Evolutionary conservation across 495 filamentous ascomycete genomes (phyloP).

Genomic region (Penicillium atrosanguineum): DNA sequence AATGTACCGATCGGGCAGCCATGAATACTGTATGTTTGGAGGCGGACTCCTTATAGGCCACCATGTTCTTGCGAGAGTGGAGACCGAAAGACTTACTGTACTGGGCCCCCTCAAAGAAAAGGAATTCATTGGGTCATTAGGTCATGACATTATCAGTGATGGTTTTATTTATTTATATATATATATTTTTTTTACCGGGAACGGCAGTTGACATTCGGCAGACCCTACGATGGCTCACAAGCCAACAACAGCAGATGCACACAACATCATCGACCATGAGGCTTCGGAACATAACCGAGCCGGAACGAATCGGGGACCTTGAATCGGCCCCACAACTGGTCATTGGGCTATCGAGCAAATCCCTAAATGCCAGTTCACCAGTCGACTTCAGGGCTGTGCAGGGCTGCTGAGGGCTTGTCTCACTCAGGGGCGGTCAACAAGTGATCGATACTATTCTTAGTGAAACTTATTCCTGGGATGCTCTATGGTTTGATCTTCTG

Average conservation of each 20-base stretch:
- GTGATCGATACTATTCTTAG: constrained; percentile 5
- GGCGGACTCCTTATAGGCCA: neutral
- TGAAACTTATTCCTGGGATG: neutral
- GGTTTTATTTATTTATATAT: too few species aligned
- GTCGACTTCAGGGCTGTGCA: neutral
- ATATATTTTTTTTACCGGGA: neutral
- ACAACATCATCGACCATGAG: neutral
- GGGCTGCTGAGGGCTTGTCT: constrained; percentile 3
- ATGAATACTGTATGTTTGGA: neutral
- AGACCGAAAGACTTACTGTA: neutral
- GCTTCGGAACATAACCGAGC: constrained; percentile 22
- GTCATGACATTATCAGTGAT: too few species aligned
- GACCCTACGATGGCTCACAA: neutral
- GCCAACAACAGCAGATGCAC: neutral
- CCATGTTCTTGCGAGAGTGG: neutral
- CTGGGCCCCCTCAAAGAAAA: neutral
- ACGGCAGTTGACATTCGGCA: neutral
- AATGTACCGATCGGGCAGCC: constrained; percentile 2
- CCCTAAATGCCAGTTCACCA: neutral
- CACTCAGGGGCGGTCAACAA: constrained; percentile 2
- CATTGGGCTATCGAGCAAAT: neutral
- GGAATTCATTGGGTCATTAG: neutral
- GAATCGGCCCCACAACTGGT: constrained; percentile 10
- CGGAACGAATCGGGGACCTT: constrained; percentile 17
- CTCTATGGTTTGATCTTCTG: constrained; percentile 6